Base-by-base conservation (phyloP, 106 monocot species). In the Xerophyta viscosa region DNA sequence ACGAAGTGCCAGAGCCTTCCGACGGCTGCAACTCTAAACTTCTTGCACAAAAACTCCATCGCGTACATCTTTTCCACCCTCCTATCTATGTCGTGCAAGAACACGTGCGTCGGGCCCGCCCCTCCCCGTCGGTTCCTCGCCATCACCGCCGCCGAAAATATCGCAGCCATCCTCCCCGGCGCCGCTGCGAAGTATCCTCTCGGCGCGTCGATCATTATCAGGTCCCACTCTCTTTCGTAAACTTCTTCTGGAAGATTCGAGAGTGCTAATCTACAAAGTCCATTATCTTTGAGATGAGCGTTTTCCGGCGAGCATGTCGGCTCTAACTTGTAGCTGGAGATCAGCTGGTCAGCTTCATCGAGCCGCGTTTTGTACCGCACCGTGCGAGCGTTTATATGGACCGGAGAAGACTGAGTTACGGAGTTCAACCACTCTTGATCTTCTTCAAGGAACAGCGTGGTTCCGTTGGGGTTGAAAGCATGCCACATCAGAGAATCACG, bases 381-480 rank as follows among this genome's bases (percentile, higher is more conserved):
- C 56, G 50, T 56, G 63, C 60, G 41, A 29, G 81, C 84, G 14
- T 26, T 41, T 36, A 92, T 68, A 41, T 27, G 27, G 0, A 75
- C 62, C 3, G 70, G 33, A 20, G 66, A 62, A 15, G 50, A 9
- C 4, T 56, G 36, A 54, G 63, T 50, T 0, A 78, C 78, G 15
- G 29, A 26, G 10, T 61, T 31, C 58, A 62, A 50, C 84, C 92
- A 92, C 20, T 56, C 42, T 15, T 75, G 92, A 31, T 92, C 87
- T 50, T 92, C 92, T 43, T 92, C 91, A 51, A 92, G 79, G 64
- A 92, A 92, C 11, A 92, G 46, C n/a, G 92, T 92, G 56, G 56
- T 63, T 24, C 92, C 87, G 29, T 54, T 62, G 37, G 64, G 52
- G 87, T 92, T 92, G 68, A 92, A 71, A 39, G 87, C 78, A 22